Evolutionary conservation across 75 land plant species (phyloP), one percentile per base, ranked within the genome.

Genomic region (Picea sitchensis): DNA sequence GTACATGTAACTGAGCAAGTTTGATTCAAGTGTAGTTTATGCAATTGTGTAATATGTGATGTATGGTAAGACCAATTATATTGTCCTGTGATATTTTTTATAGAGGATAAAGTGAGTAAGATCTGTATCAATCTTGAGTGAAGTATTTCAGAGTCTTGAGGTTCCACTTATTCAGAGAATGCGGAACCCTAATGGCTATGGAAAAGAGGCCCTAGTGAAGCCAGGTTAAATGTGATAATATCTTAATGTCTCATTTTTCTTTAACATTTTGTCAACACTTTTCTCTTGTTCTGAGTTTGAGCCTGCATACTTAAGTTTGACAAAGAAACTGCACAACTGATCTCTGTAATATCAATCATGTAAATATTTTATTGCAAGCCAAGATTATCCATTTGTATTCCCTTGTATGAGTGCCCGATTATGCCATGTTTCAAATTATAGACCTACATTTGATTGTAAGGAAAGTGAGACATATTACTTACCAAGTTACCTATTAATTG

Each of bases 11-110:
- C 12, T 21, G 9, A 47, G 41, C n/a, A 44, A n/a, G 73, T 47
- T 71, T 44, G 73, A 71, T 71, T 71, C 51, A n/a, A 44, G 11
- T 71, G 73, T 21, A n/a, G n/a, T 71, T 38, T 71, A 44, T 71
- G 23, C 51, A 41, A 20, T 71, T n/a, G 73, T 18, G 38, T 69
- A 41, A 20, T 41, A 41, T 41, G 47, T 41, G 73, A 47, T 44
- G 20, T 44, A 71, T 44, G 26, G 34, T 71, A 71, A 71, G 23
- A 41, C 11, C 47, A 44, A 17, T n/a, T 44, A 8, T 38, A 18
- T 71, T 21, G 73, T 71, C 13, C 20, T 20, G 8, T 20, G 1
- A 5, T 32, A 31, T 6, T 69, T 38, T 41, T 41, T 41, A 34
- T 41, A 6, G 73, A 69, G 38, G 51, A 36, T 20, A 20, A 68